A percentile compares a stretch with the other conserved stretches of the same genome.
Evolutionary conservation across 768 basidiomycete species (phyloP).

Genomic region (Tricholoma matsutake): DNA sequence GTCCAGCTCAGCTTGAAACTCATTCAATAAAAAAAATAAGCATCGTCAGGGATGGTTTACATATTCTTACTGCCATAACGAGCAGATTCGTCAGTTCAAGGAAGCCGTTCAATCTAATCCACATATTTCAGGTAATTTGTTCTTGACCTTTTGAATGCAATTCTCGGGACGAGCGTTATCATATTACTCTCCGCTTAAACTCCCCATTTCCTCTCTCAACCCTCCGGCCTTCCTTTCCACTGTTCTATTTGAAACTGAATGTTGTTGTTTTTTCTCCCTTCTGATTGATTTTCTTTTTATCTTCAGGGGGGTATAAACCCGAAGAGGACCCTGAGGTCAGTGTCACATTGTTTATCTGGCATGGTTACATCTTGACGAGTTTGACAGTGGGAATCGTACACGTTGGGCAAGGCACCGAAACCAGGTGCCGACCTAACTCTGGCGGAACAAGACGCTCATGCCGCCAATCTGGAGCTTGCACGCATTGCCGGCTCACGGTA

Average conservation of each 20-base stretch:
- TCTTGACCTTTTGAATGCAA: constrained; percentile 15
- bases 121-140: constrained; percentile 58
- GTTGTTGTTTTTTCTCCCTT: background rate
- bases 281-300: constrained; percentile 14
- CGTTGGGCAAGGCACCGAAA: constrained; percentile 70
- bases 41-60: constrained; percentile 95
- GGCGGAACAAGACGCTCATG: constrained; percentile 60
- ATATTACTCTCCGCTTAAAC: constrained; percentile 3
- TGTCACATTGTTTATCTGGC: constrained; percentile 15
- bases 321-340: constrained; percentile 83
- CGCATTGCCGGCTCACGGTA: constrained; percentile 81
- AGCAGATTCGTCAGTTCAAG: constrained; percentile 94
- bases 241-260: constrained; percentile 1
- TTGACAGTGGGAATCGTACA: constrained; percentile 71
- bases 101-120: constrained; percentile 67
- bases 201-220: constrained; percentile 8
- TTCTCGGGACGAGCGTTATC: background rate
- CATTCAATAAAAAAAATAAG: constrained; percentile 39
- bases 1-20: constrained; percentile 25
- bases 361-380: constrained; percentile 11
- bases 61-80: constrained; percentile 94
- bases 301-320: constrained; percentile 66
- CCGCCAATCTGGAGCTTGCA: constrained; percentile 72
- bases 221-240: constrained; percentile 3
- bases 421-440: constrained; percentile 63